Evolutionary conservation across 2,329 filamentous ascomycete species (phyloP).

Genomic region (Apiospora hydei): DNA sequence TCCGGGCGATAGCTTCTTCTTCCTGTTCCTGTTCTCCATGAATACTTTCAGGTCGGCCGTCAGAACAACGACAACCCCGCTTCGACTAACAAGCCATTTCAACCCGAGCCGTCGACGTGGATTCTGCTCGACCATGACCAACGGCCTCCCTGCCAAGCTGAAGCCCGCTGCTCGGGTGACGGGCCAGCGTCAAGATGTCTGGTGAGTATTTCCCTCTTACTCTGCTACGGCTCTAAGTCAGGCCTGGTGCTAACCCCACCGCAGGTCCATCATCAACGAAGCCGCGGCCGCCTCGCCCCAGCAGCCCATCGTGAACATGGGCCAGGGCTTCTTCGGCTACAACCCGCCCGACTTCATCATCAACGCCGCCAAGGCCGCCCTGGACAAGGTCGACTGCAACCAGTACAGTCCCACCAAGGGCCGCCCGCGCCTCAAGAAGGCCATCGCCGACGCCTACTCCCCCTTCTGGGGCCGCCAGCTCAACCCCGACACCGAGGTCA

Average conservation of each 20-base stretch:
- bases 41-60: background rate
- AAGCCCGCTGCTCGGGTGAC: slow-evolving; percentile 59
- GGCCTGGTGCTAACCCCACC: slow-evolving; percentile 8
- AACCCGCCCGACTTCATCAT: slow-evolving; percentile 92
- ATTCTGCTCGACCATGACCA: slow-evolving; percentile 48
- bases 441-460: slow-evolving; percentile 90
- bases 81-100: slow-evolving; percentile 6
- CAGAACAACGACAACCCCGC: background rate
- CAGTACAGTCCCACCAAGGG: slow-evolving; percentile 98
- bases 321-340: slow-evolving; percentile 84
- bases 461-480: slow-evolving; percentile 84
- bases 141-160: slow-evolving; percentile 50
- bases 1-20: background rate
- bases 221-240: background rate
- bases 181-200: slow-evolving; percentile 60
- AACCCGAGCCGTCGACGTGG: slow-evolving; percentile 26
- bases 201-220: slow-evolving; percentile 44
- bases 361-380: slow-evolving; percentile 86
- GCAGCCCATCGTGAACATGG: slow-evolving; percentile 71
- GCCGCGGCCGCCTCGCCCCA: slow-evolving; percentile 68
- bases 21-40: background rate
- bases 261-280: slow-evolving; percentile 71
- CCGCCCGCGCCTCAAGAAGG: slow-evolving; percentile 88
- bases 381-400: slow-evolving; percentile 94
- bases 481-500: slow-evolving; percentile 90